Conservation (phyloP, 2,329 filamentous ascomycete genomes). For the Keithomyces neogunnii region DNA sequence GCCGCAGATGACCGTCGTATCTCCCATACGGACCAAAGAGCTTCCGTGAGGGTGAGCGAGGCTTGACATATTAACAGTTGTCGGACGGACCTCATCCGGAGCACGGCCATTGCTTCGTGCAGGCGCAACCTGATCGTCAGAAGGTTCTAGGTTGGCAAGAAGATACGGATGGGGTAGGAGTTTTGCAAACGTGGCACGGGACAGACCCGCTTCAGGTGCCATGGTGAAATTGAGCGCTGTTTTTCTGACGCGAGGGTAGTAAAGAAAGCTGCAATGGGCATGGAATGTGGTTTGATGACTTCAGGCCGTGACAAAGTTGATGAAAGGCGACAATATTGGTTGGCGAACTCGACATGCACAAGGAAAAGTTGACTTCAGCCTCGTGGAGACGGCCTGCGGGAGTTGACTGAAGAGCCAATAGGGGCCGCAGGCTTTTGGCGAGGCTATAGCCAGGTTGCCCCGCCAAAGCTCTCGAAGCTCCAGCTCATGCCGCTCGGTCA, state of each 20-base stretch:
- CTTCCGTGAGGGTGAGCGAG: slow-evolving; percentile 86
- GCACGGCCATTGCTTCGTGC: slow-evolving; percentile 75
- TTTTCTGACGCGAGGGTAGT: neutral
- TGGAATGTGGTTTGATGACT: neutral
- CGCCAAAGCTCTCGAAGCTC: neutral
- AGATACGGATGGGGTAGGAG: slow-evolving; percentile 85
- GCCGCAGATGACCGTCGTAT: slow-evolving; percentile 92
- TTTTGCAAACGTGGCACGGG: slow-evolving; percentile 72
- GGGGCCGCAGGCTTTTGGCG: neutral
- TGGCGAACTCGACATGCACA: neutral
- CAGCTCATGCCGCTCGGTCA: neutral
- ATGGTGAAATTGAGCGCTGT: slow-evolving; percentile 10
- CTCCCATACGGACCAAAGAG: slow-evolving; percentile 77
- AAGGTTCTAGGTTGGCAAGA: slow-evolving; percentile 72
- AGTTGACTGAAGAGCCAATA: slow-evolving; percentile 1
- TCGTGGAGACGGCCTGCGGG: neutral
- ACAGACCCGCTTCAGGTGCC: slow-evolving; percentile 31
- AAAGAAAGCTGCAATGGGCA: neutral
- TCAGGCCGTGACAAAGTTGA: neutral
- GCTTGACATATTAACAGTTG: slow-evolving; percentile 74
- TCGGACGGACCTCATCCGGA: slow-evolving; percentile 58
- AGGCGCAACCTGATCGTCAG: slow-evolving; percentile 36
- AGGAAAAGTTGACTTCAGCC: slow-evolving; percentile 6
- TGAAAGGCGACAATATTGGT: neutral
- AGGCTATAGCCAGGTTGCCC: slow-evolving; percentile 1